These are phyloP conservation scores for Penicillium waksmanii DNA, from an alignment of 495 filamentous ascomycete genomes.

Conservation along the genomic window DNA sequence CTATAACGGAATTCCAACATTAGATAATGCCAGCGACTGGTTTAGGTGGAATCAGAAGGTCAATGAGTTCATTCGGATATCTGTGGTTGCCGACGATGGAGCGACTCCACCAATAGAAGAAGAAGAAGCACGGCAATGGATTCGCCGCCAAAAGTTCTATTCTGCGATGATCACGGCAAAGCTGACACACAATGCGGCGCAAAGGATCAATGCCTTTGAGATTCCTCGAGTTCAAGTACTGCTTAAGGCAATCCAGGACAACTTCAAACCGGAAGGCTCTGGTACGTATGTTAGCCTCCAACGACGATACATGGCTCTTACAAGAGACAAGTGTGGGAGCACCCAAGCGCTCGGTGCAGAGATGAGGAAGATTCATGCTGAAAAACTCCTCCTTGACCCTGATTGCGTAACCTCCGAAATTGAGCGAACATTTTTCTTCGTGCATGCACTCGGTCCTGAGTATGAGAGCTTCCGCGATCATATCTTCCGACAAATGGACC, in stretches of 20 bases:
- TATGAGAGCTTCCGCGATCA: constrained; percentile 21
- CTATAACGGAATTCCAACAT: constrained; percentile 8
- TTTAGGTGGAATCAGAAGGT: constrained; percentile 15
- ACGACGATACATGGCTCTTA: constrained; percentile 17
- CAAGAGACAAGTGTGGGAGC: constrained; percentile 18
- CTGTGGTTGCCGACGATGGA: constrained; percentile 10
- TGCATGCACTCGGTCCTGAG: constrained; percentile 16
- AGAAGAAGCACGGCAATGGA: constrained; percentile 17
- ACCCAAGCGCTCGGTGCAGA: constrained; percentile 18
- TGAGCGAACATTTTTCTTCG: constrained; percentile 21
- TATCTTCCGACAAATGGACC: constrained; percentile 20
- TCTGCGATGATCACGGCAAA: constrained; percentile 21
- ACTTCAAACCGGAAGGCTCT: constrained; percentile 19
- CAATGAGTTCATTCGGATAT: constrained; percentile 17
- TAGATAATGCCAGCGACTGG: constrained; percentile 17
- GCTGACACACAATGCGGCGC: constrained; percentile 17
- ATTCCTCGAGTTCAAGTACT: constrained; percentile 13
- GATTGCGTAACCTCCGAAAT: constrained; percentile 20
- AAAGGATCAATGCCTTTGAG: constrained; percentile 19
- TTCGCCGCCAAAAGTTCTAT: constrained; percentile 14
- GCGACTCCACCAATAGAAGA: constrained; percentile 7
- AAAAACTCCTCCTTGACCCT: constrained; percentile 19
- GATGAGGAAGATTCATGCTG: constrained; percentile 20
- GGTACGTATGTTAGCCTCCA: constrained; percentile 18
- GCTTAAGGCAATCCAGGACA: constrained; percentile 12